phyloP scores from a whole-genome alignment of 192 early-diverging fungal genomes.

The Backusella morwellensis region DNA sequence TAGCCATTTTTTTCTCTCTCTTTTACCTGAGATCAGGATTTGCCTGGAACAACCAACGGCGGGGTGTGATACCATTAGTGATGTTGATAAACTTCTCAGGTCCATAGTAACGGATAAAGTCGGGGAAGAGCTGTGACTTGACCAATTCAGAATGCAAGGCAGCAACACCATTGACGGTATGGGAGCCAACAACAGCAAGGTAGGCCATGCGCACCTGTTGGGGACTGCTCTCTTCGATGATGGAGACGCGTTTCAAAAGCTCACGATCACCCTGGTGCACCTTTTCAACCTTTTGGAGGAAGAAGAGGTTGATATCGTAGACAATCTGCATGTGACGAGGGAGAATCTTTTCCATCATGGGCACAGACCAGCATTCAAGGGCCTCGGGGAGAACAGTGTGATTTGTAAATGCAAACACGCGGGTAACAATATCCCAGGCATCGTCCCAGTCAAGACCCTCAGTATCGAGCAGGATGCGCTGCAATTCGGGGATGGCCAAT shows the following conservation, averaged over 20 bases:
- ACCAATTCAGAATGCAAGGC: conserved; percentile 81
- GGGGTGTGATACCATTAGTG: conserved; percentile 96
- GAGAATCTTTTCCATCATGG: conserved; percentile 87
- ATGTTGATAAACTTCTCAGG: conserved; percentile 91
- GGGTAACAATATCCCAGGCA: conserved; percentile 88
- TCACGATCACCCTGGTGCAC: conserved; percentile 83
- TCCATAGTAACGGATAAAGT: conserved; percentile 89
- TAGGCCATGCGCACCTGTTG: conserved; percentile 97
- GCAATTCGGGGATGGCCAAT: conserved; percentile 90
- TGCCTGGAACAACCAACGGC: conserved; percentile 96
- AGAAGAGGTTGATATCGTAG: conserved; percentile 98
- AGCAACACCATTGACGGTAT: conserved; percentile 97
- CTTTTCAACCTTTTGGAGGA: conserved; percentile 91
- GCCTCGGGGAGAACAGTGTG: conserved; percentile 99
- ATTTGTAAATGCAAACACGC: conserved; percentile 96
- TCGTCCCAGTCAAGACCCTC: conserved; percentile 92
- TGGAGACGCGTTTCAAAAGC: conserved; percentile 81
- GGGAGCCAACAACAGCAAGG: conserved; percentile 92
- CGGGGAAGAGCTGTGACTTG: conserved; percentile 81
- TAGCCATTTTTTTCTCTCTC: not conserved
- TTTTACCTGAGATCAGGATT: conserved; percentile 70
- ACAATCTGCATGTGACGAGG: conserved; percentile 98
- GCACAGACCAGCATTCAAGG: conserved; percentile 96
- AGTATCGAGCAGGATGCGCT: conserved; percentile 90
- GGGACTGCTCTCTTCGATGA: conserved; percentile 90